These are phyloP conservation scores for Athelia sp. DNA, from an alignment of 1,284 basidiomycete genomes.

Conservation along the genomic window DNA sequence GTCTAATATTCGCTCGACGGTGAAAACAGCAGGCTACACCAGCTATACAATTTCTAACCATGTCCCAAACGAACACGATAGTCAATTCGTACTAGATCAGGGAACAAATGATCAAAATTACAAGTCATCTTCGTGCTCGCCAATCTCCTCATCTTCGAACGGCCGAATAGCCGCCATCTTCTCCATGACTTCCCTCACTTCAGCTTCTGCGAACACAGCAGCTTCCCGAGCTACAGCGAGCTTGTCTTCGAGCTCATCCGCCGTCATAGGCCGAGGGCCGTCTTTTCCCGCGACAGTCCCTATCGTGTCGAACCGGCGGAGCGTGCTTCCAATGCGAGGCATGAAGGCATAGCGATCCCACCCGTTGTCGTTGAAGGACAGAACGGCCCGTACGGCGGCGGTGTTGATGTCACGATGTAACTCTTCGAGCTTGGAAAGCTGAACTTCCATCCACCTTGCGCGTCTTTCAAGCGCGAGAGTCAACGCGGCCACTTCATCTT, in stretches of 20 bases:
- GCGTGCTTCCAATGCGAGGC: constrained; percentile 59
- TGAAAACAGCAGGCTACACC: no score
- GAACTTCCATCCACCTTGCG: constrained; percentile 86
- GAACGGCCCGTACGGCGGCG: constrained; percentile 74
- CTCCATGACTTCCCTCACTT: constrained; percentile 69
- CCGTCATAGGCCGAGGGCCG: constrained; percentile 50
- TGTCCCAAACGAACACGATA: no score
- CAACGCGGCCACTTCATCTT: constrained; percentile 77
- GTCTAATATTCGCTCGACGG: no score
- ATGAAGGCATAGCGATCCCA: constrained; percentile 68
- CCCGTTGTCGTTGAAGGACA: constrained; percentile 79
- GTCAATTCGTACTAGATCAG: no score
- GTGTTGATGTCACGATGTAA: constrained; percentile 82
- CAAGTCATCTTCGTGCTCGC: constrained; percentile 15
- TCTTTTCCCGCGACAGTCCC: constrained; percentile 45
- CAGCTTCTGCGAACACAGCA: constrained; percentile 64
- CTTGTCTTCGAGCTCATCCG: constrained; percentile 70
- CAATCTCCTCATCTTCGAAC: constrained; percentile 28
- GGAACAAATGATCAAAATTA: constrained; percentile 1
- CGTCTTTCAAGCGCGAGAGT: constrained; percentile 77
- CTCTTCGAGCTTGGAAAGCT: constrained; percentile 78
- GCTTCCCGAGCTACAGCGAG: constrained; percentile 63
- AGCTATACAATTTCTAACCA: no score
- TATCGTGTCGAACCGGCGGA: constrained; percentile 64
- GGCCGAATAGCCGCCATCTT: constrained; percentile 52